These are phyloP conservation scores for Pyricularia pennisetigena DNA, from an alignment of 2,329 filamentous ascomycete genomes.

Conservation along the genomic window DNA sequence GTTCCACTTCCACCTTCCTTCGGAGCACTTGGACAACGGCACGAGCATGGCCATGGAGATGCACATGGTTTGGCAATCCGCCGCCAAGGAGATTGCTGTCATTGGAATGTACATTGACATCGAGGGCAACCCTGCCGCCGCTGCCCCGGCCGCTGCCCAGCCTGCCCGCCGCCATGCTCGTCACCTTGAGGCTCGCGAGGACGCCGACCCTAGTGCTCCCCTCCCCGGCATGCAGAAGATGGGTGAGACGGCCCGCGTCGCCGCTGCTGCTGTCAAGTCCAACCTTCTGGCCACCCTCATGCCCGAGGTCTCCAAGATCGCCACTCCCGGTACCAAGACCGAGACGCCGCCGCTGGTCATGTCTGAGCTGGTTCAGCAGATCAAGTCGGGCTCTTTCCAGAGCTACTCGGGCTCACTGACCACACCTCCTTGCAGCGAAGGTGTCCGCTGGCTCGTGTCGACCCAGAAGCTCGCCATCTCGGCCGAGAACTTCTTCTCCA, in stretches of 20 bases:
- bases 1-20: slow-evolving; percentile 41
- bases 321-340: slow-evolving; percentile 29
- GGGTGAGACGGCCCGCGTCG: slow-evolving; percentile 30
- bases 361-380: slow-evolving; percentile 27
- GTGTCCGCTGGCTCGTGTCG: slow-evolving; percentile 37
- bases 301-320: slow-evolving; percentile 27
- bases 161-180: slow-evolving; percentile 1
- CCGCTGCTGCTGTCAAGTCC: slow-evolving; percentile 23
- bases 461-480: slow-evolving; percentile 29
- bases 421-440: slow-evolving; percentile 38
- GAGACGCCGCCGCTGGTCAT: slow-evolving; percentile 31
- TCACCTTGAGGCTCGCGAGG: not conserved
- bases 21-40: slow-evolving; percentile 34
- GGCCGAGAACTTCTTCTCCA: slow-evolving; percentile 24
- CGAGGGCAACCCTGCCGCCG: slow-evolving; percentile 13
- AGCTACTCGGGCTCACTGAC: slow-evolving; percentile 37
- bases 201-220: not conserved
- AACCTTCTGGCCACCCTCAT: slow-evolving; percentile 37
- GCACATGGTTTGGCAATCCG: slow-evolving; percentile 49
- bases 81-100: slow-evolving; percentile 28
- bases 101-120: slow-evolving; percentile 33
- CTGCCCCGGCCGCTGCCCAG: slow-evolving; percentile 6
- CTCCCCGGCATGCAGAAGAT: slow-evolving; percentile 11
- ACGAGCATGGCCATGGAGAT: slow-evolving; percentile 40
- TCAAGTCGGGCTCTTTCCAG: slow-evolving; percentile 28